Evolutionary conservation across 768 basidiomycete genomes (phyloP).

Genomic region (Russula emetica): DNA sequence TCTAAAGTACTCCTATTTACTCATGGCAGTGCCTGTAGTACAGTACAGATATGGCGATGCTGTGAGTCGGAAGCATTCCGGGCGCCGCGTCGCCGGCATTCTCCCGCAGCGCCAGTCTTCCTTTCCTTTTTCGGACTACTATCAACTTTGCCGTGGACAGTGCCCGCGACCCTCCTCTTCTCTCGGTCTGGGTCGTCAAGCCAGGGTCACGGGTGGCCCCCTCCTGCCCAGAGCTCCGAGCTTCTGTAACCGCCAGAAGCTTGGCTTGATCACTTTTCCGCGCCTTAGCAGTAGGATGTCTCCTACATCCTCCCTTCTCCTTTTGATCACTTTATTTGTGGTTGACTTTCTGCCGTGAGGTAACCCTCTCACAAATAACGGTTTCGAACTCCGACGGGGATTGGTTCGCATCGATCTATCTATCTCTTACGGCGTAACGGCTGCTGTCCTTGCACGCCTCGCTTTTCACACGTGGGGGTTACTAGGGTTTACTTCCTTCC

Average conservation of each 20-base stretch:
- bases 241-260: background rate
- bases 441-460: background rate
- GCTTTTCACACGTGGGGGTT: background rate
- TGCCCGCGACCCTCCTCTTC: too few relatives aligned
- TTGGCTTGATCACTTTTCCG: background rate
- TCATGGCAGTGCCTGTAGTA: background rate
- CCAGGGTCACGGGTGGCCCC: background rate
- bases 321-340: conserved; percentile 4
- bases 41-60: too few relatives aligned
- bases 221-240: background rate
- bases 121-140: too few relatives aligned
- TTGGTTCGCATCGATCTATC: background rate
- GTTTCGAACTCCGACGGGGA: background rate
- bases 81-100: too few relatives aligned
- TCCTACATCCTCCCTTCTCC: background rate
- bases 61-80: too few relatives aligned
- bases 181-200: background rate
- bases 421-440: background rate
- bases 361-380: background rate
- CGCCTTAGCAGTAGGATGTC: too few relatives aligned
- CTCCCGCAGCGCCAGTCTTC: too few relatives aligned
- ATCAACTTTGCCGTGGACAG: too few relatives aligned
- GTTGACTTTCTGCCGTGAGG: background rate
- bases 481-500: background rate
- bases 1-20: background rate